Evolutionary conservation across 1,139 yeast genomes (phyloP).

Genomic region (Taiozyma sp.): DNA sequence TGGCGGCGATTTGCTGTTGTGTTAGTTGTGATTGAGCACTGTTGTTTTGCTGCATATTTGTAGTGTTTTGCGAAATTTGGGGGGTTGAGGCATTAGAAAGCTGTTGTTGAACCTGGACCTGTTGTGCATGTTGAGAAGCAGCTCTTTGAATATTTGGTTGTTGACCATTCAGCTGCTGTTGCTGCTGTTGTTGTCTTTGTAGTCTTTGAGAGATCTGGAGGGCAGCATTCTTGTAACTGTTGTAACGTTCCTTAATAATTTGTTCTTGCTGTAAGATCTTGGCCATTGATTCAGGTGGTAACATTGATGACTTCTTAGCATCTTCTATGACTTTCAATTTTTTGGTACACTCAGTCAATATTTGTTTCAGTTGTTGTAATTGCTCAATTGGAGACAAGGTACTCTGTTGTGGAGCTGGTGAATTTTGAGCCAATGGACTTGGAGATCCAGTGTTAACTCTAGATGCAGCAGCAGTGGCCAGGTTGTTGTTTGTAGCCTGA

Average conservation of each 20-base stretch:
- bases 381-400: constrained; percentile 22
- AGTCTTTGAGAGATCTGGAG: constrained; percentile 16
- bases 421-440: constrained; percentile 13
- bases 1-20: not conserved
- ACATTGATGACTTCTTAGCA: constrained; percentile 29
- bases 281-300: constrained; percentile 28
- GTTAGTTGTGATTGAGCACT: constrained; percentile 17
- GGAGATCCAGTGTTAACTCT: constrained; percentile 16
- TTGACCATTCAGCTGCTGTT: constrained; percentile 2
- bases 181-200: constrained; percentile 20
- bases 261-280: constrained; percentile 28
- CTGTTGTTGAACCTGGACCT: constrained; percentile 17
- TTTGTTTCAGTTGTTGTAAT: constrained; percentile 27
- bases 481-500: constrained; percentile 4
- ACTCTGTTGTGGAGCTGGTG: constrained; percentile 3
- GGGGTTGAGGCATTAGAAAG: constrained; percentile 5
- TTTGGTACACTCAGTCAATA: constrained; percentile 39
- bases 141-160: not conserved
- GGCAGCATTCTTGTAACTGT: constrained; percentile 20
- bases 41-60: not conserved
- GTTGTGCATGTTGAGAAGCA: constrained; percentile 5
- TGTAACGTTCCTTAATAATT: constrained; percentile 17
- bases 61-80: not conserved
- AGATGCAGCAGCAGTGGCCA: not conserved
- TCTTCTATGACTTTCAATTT: constrained; percentile 33